phyloP scores from a whole-genome alignment of 805 yeast genomes.

The Nakazawaea laoshanensis region DNA sequence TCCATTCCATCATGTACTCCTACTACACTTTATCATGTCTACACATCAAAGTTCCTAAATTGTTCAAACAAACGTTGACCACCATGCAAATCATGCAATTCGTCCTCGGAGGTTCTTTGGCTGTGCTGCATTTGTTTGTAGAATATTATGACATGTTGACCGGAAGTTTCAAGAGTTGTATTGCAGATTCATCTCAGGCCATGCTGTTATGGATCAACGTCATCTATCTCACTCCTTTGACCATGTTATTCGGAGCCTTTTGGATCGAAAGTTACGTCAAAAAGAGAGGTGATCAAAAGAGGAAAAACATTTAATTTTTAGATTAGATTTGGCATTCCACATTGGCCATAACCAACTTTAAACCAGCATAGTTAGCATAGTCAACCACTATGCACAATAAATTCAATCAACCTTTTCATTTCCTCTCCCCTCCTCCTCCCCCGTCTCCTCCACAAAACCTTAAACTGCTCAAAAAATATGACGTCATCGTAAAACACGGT shows the following conservation, averaged over 20 bases:
- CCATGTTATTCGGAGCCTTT: slow-evolving; percentile 56
- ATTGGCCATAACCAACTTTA: too few relatives aligned
- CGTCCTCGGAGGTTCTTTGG: slow-evolving; percentile 59
- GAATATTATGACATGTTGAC: slow-evolving; percentile 43
- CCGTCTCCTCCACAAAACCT: too few relatives aligned
- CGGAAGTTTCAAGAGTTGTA: slow-evolving; percentile 37
- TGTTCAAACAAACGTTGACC: slow-evolving; percentile 52
- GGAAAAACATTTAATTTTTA: too few relatives aligned
- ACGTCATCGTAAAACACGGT: too few relatives aligned
- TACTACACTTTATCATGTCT: slow-evolving; percentile 57
- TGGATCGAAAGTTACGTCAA: slow-evolving; percentile 49
- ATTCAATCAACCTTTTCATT: too few relatives aligned
- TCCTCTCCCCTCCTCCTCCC: too few relatives aligned
- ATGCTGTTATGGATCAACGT: slow-evolving; percentile 57
- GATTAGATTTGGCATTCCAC: too few relatives aligned
- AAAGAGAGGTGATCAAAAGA: slow-evolving; percentile 11
- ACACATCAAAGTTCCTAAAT: slow-evolving; percentile 46
- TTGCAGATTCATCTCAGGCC: slow-evolving; percentile 50
- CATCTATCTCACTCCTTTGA: slow-evolving; percentile 57
- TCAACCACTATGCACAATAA: too few relatives aligned
- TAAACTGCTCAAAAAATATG: too few relatives aligned
- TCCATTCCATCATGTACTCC: slow-evolving; percentile 67
- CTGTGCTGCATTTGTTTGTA: slow-evolving; percentile 55
- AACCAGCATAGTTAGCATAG: too few relatives aligned
- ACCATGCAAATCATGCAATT: slow-evolving; percentile 64